Percentiles rank a stretch among this genome's conserved stretches.
phyloP scores from a whole-genome alignment of 768 basidiomycete species.

The Tephrocybe sp. region DNA sequence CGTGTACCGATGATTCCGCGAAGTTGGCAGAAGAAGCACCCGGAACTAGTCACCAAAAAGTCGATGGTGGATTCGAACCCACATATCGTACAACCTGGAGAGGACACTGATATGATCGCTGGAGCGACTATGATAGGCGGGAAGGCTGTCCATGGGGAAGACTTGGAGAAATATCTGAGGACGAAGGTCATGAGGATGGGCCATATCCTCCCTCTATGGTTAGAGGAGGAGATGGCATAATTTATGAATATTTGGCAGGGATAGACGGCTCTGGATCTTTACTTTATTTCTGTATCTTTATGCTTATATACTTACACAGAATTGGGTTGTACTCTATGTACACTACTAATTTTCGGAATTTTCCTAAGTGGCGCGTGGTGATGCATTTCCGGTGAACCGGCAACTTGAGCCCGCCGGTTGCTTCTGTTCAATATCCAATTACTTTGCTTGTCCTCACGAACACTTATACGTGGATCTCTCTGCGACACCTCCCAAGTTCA shows the following conservation, averaged over 20 bases:
- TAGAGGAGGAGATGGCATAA: slow-evolving; percentile 34
- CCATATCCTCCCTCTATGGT: slow-evolving; percentile 76
- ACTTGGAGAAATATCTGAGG: slow-evolving; percentile 91
- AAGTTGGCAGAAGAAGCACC: slow-evolving; percentile 66
- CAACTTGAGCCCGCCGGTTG: background rate
- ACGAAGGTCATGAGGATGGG: slow-evolving; percentile 99
- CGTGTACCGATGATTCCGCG: slow-evolving; percentile 94
- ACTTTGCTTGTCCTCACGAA: too few relatives aligned
- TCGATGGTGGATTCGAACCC: slow-evolving; percentile 15
- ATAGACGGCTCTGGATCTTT: background rate
- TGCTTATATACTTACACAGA: background rate
- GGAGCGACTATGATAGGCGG: slow-evolving; percentile 85
- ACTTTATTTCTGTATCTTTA: slow-evolving; percentile 7
- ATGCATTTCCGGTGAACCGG: background rate
- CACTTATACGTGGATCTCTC: background rate
- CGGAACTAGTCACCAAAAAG: slow-evolving; percentile 27
- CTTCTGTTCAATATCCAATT: too few relatives aligned
- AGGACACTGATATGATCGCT: slow-evolving; percentile 39
- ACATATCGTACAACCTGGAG: slow-evolving; percentile 22
- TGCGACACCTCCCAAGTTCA: background rate
- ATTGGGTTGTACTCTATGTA: background rate
- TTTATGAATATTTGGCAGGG: slow-evolving; percentile 8
- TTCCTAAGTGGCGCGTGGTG: background rate
- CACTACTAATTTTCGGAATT: background rate
- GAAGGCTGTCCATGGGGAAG: slow-evolving; percentile 72